Conservation (phyloP, 2,329 filamentous ascomycete genomes). For the Aspergillus aculeatinus region DNA sequence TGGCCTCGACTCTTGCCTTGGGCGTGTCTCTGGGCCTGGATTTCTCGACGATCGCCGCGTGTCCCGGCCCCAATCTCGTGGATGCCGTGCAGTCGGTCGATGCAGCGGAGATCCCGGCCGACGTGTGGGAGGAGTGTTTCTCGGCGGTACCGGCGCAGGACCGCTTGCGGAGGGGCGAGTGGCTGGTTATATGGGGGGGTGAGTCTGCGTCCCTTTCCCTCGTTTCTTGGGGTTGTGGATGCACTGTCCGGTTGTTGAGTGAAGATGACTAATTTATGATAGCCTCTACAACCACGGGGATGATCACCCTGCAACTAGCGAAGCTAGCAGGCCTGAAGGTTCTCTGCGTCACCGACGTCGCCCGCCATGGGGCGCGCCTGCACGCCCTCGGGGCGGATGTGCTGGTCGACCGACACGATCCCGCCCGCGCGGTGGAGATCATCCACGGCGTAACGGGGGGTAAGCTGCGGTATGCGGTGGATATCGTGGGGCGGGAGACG, state of each 20-base stretch:
- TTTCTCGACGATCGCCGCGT: slow-evolving; percentile 49
- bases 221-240: too few relatives aligned
- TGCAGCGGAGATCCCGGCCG: slow-evolving; percentile 53
- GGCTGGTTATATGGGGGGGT: slow-evolving; percentile 73
- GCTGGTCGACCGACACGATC: slow-evolving; percentile 67
- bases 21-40: slow-evolving; percentile 70
- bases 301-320: slow-evolving; percentile 66
- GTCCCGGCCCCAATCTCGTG: slow-evolving; percentile 59
- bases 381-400: slow-evolving; percentile 59
- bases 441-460: slow-evolving; percentile 59
- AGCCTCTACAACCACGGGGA: slow-evolving; percentile 68
- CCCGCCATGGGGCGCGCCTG: slow-evolving; percentile 63
- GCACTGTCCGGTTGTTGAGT: too few relatives aligned
- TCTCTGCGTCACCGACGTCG: slow-evolving; percentile 65
- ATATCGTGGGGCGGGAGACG: slow-evolving; percentile 66
- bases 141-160: slow-evolving; percentile 53
- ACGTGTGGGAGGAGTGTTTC: slow-evolving; percentile 65
- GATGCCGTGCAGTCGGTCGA: slow-evolving; percentile 51
- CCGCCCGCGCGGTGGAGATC: slow-evolving; percentile 63
- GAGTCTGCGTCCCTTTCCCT: slow-evolving; percentile 18
- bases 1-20: slow-evolving; percentile 65
- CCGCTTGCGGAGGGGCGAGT: slow-evolving; percentile 61
- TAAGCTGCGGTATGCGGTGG: slow-evolving; percentile 65
- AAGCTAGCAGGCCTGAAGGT: slow-evolving; percentile 65
- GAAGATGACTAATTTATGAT: too few relatives aligned